Percentiles rank a stretch among this genome's conserved stretches.
Conservation (phyloP, 352 stramenopile species). For the Phytophthora syringae region DNA sequence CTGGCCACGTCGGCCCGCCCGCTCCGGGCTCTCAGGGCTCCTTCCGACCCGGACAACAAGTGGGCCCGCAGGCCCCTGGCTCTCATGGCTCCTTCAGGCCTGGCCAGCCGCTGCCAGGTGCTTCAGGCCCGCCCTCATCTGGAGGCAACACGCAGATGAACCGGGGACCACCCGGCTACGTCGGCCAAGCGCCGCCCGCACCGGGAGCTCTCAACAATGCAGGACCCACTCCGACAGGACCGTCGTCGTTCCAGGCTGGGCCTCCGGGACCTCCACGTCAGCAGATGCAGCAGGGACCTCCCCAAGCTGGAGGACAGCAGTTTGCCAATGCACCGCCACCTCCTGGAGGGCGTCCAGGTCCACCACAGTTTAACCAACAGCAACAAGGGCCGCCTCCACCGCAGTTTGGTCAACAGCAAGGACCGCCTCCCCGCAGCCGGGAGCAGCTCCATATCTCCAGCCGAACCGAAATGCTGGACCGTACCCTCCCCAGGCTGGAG, state of each 20-base stretch:
- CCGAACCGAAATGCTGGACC: constrained; percentile 45
- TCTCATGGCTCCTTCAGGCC: constrained; percentile 27
- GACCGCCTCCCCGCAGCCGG: constrained; percentile 27
- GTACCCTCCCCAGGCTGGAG: constrained; percentile 27
- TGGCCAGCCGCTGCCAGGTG: constrained; percentile 13
- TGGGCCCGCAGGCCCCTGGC: constrained; percentile 9
- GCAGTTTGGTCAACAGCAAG: constrained; percentile 35
- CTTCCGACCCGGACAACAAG: constrained; percentile 22
- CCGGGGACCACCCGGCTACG: constrained; percentile 32
- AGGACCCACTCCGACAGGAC: constrained; percentile 6
- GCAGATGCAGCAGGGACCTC: constrained; percentile 16
- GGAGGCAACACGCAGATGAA: constrained; percentile 52
- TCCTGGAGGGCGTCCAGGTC: neutral
- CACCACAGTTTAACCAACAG: constrained; percentile 2
- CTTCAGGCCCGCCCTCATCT: constrained; percentile 42
- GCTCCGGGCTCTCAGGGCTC: constrained; percentile 28
- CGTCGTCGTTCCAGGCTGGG: constrained; percentile 27
- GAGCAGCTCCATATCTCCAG: constrained; percentile 38
- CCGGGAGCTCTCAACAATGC: constrained; percentile 26
- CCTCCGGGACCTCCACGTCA: constrained; percentile 16
- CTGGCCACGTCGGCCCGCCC: neutral
- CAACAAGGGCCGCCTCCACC: constrained; percentile 21
- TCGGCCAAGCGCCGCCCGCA: constrained; percentile 20
- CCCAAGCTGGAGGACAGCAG: constrained; percentile 19
- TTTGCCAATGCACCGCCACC: constrained; percentile 14